Conservation (phyloP, 306 rosid genomes). For the Rosa persica region DNA sequence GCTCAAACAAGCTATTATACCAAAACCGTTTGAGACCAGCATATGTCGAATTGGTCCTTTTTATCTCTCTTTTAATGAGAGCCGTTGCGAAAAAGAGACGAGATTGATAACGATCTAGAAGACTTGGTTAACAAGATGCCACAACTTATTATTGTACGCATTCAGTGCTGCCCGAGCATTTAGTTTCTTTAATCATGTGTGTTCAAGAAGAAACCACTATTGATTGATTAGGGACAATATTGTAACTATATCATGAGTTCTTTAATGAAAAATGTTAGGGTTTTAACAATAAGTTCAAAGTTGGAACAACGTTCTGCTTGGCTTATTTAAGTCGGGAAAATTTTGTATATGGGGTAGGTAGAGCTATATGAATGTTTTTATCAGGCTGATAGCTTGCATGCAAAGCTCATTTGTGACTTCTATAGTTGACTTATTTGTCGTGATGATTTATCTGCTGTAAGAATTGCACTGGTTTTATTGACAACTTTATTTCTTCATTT, state of each 20-base stretch:
- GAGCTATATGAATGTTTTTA: neutral
- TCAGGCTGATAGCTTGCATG: too few species aligned
- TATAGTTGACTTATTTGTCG: too few species aligned
- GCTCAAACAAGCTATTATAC: neutral
- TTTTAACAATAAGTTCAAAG: too few species aligned
- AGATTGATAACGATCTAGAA: neutral
- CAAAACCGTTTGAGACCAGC: neutral
- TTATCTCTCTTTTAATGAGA: neutral
- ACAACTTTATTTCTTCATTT: too few species aligned
- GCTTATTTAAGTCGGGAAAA: neutral
- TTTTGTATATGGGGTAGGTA: neutral
- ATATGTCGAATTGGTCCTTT: neutral
- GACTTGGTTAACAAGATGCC: slow-evolving; percentile 8
- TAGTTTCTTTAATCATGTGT: slow-evolving; percentile 7
- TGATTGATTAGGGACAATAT: neutral
- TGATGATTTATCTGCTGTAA: too few species aligned
- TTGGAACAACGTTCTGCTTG: too few species aligned
- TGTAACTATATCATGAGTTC: neutral
- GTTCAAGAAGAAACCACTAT: neutral
- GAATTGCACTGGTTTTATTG: too few species aligned
- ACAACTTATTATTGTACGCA: neutral
- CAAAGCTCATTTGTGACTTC: too few species aligned
- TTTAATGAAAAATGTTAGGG: neutral
- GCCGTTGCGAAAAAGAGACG: neutral
- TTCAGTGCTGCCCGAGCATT: slow-evolving; percentile 5